These are phyloP conservation scores for Hygrophoropsis aurantiaca DNA, from an alignment of 768 basidiomycete species.

Conservation along the genomic window DNA sequence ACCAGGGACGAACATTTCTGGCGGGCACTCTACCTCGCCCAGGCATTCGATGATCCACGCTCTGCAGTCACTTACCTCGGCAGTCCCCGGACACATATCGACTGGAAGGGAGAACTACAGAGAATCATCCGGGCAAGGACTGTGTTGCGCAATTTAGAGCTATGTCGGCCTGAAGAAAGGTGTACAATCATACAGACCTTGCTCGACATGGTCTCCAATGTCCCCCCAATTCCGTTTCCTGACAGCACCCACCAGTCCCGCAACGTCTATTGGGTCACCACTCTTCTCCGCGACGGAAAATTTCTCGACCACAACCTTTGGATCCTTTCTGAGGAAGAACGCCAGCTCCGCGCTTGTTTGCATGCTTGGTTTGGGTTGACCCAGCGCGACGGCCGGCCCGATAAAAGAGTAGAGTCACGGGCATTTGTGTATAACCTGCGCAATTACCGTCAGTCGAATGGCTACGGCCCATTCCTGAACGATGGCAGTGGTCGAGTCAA, in stretches of 20 bases:
- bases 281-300: constrained; percentile 38
- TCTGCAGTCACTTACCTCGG: constrained; percentile 40
- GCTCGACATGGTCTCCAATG: constrained; percentile 44
- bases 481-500: constrained; percentile 47
- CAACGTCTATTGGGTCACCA: constrained; percentile 54
- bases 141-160: constrained; percentile 35
- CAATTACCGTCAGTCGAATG: constrained; percentile 49
- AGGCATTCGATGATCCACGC: constrained; percentile 65
- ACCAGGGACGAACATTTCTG: constrained; percentile 52
- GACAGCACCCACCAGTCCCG: constrained; percentile 36
- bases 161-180: constrained; percentile 45
- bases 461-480: constrained; percentile 56
- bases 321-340: constrained; percentile 33
- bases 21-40: constrained; percentile 63
- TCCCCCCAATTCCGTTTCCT: constrained; percentile 35
- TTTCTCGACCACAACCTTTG: constrained; percentile 42
- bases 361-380: constrained; percentile 62
- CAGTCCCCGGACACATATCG: constrained; percentile 24
- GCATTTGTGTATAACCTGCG: constrained; percentile 63
- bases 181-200: constrained; percentile 45
- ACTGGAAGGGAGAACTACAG: constrained; percentile 59
- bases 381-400: constrained; percentile 34
- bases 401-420: constrained; percentile 40
- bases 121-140: constrained; percentile 53
- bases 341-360: constrained; percentile 48